Percentiles rank a stretch among this genome's conserved stretches.
These are phyloP conservation scores for Pseudogymnoascus sp. DNA, from an alignment of 2,329 filamentous ascomycete genomes.

Conservation along the genomic window DNA sequence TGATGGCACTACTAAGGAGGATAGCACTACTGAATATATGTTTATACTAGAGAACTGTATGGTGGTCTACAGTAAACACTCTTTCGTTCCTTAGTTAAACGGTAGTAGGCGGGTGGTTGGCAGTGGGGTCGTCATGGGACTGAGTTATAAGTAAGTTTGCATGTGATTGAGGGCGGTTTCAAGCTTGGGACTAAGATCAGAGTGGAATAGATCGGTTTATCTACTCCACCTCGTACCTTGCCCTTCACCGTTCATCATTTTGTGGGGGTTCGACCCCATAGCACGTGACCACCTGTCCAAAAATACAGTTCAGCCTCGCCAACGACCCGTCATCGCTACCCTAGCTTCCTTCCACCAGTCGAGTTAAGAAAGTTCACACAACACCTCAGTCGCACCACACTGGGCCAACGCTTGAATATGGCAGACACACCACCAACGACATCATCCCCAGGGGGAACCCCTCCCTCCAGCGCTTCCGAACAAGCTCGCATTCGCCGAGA, in stretches of 20 bases:
- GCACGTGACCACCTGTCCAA: neutral
- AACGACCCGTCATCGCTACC: neutral
- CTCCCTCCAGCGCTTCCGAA: constrained; percentile 44
- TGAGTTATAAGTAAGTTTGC: neutral
- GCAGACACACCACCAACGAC: constrained; percentile 24
- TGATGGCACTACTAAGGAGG: neutral
- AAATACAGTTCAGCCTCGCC: constrained; percentile 7
- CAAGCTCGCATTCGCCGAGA: constrained; percentile 73
- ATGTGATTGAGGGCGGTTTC: neutral
- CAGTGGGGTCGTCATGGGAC: constrained; percentile 8
- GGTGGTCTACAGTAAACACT: neutral
- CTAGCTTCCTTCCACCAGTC: neutral
- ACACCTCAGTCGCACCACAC: neutral
- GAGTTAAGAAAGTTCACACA: neutral
- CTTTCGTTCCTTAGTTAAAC: neutral
- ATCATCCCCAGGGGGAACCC: constrained; percentile 23
- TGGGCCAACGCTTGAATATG: constrained; percentile 20
- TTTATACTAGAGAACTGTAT: neutral
- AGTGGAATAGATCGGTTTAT: neutral
- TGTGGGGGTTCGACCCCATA: neutral
- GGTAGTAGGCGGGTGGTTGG: neutral
- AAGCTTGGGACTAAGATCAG: neutral
- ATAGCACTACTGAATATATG: constrained; percentile 4
- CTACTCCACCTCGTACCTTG: neutral
- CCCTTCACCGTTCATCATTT: neutral